Conservation (phyloP, 768 basidiomycete genomes). For the Hericium rajendrae region DNA sequence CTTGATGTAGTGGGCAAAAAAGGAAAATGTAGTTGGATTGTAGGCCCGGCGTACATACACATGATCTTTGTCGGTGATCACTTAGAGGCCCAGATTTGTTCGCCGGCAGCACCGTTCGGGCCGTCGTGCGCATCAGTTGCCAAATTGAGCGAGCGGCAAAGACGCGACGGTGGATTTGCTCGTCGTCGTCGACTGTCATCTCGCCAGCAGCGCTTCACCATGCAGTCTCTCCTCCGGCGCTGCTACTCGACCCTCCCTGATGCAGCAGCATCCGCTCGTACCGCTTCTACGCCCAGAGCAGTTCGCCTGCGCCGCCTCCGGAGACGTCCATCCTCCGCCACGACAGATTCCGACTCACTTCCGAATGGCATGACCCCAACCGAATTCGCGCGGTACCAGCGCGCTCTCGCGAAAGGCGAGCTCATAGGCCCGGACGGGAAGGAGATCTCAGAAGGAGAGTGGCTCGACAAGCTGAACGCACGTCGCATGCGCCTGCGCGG, state of each 20-base stretch:
- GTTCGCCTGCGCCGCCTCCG: conserved; percentile 57
- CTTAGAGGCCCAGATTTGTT: no score
- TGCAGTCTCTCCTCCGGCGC: conserved; percentile 30
- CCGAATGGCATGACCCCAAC: conserved; percentile 53
- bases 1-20: no score
- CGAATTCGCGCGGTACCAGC: conserved; percentile 52
- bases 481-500: conserved; percentile 63
- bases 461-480: conserved; percentile 46
- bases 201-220: conserved; percentile 7
- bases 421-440: conserved; percentile 25
- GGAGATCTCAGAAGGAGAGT: conserved; percentile 41
- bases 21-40: no score
- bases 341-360: conserved; percentile 37
- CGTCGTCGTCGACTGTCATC: neutral
- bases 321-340: conserved; percentile 31
- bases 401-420: conserved; percentile 44
- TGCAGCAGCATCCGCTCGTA: conserved; percentile 40
- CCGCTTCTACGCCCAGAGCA: conserved; percentile 62
- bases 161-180: neutral
- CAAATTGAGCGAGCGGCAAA: neutral
- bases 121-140: no score
- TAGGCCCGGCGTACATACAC: no score
- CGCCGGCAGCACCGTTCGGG: no score
- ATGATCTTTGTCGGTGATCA: no score
- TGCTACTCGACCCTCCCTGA: conserved; percentile 33